phyloP scores from a whole-genome alignment of 2,329 filamentous ascomycete genomes.

The Calonectria ilicicola region DNA sequence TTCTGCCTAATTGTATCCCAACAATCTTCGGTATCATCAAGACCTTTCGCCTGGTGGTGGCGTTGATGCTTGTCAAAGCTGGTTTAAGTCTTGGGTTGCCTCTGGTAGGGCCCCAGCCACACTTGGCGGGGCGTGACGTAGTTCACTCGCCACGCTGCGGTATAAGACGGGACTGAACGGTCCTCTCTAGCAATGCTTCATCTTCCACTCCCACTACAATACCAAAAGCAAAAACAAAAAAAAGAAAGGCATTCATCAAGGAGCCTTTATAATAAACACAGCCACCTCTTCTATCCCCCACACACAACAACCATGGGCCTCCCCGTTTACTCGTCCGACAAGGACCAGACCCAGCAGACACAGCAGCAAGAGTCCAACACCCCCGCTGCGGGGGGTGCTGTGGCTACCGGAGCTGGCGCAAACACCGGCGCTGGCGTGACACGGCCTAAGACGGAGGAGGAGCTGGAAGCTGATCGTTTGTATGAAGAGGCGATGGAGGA shows the following conservation, averaged over 20 bases:
- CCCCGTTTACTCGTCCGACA: slow-evolving; percentile 35
- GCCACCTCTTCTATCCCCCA: not conserved
- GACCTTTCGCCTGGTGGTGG: not conserved
- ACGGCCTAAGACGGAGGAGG: slow-evolving; percentile 60
- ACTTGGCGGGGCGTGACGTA: slow-evolving; percentile 38
- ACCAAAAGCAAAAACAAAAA: not conserved
- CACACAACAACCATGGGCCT: slow-evolving; percentile 43
- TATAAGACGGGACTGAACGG: slow-evolving; percentile 37
- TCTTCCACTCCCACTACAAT: not conserved
- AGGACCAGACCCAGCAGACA: slow-evolving; percentile 25
- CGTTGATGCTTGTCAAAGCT: not conserved
- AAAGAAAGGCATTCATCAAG: not conserved
- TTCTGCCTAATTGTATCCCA: not conserved
- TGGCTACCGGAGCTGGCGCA: slow-evolving; percentile 57
- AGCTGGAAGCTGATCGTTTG: slow-evolving; percentile 60
- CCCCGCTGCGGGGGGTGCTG: slow-evolving; percentile 3
- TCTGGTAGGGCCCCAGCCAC: slow-evolving; percentile 36
- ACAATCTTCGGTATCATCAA: not conserved
- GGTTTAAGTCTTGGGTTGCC: not conserved
- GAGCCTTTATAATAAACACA: not conserved
- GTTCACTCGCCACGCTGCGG: slow-evolving; percentile 38
- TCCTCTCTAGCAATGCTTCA: not conserved
- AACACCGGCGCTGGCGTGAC: slow-evolving; percentile 62
- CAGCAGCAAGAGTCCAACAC: slow-evolving; percentile 18
- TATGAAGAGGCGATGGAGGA: slow-evolving; percentile 68